These are phyloP conservation scores for Amyloporia xantha DNA, from an alignment of 768 basidiomycete genomes.

Conservation along the genomic window DNA sequence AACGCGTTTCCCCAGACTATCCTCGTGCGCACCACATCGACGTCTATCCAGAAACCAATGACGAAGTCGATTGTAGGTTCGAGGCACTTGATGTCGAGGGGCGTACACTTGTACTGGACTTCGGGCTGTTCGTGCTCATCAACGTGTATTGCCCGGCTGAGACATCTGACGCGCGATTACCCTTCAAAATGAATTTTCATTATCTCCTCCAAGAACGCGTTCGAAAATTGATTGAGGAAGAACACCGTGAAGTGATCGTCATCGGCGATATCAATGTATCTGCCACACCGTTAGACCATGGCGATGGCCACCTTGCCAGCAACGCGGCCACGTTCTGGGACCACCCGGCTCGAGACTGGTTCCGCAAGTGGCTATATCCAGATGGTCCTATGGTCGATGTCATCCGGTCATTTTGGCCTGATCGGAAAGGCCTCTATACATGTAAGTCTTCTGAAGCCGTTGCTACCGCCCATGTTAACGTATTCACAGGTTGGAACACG, in stretches of 20 bases:
- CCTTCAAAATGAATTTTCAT: conserved; percentile 90
- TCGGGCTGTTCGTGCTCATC: conserved; percentile 92
- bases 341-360: conserved; percentile 68
- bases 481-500: conserved; percentile 75
- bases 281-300: conserved; percentile 82
- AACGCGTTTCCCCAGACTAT: conserved; percentile 60
- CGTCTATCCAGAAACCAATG: conserved; percentile 32
- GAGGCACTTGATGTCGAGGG: conserved; percentile 76
- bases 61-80: conserved; percentile 33
- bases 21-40: conserved; percentile 43
- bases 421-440: conserved; percentile 89
- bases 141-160: conserved; percentile 97
- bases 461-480: conserved; percentile 6
- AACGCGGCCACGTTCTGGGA: conserved; percentile 45
- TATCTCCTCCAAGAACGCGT: conserved; percentile 74
- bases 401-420: conserved; percentile 72
- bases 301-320: conserved; percentile 70
- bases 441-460: conserved; percentile 61
- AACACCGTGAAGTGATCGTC: conserved; percentile 79
- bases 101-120: conserved; percentile 77
- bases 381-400: conserved; percentile 72
- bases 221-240: conserved; percentile 52
- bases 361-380: conserved; percentile 65
- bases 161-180: conserved; percentile 73
- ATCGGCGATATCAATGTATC: conserved; percentile 92